These are phyloP conservation scores for Didymella sp. DNA, from an alignment of 2,329 filamentous ascomycete genomes.

Conservation along the genomic window DNA sequence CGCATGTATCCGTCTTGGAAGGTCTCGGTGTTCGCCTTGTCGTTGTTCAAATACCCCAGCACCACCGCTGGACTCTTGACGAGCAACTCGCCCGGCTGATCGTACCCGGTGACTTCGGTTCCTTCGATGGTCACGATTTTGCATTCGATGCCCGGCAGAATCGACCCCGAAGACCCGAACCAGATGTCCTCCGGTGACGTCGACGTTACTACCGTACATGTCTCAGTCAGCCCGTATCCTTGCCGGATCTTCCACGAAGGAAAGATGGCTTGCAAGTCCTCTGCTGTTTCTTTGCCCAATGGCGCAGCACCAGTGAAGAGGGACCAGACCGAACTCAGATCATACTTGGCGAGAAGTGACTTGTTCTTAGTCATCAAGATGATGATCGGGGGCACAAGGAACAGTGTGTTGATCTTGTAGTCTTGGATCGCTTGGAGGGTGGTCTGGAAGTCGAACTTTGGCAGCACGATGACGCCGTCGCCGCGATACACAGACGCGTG, in stretches of 20 bases:
- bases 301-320: conserved; percentile 82
- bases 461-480: conserved; percentile 74
- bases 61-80: conserved; percentile 74
- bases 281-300: conserved; percentile 73
- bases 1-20: conserved; percentile 80
- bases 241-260: conserved; percentile 72
- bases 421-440: conserved; percentile 70
- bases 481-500: conserved; percentile 72
- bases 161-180: conserved; percentile 73
- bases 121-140: conserved; percentile 74
- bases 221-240: conserved; percentile 83
- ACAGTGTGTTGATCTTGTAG: conserved; percentile 72
- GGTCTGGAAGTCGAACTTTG: conserved; percentile 75
- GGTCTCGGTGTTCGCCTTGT: conserved; percentile 80
- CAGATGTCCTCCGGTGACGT: conserved; percentile 69
- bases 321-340: conserved; percentile 70
- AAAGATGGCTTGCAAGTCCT: conserved; percentile 67
- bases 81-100: conserved; percentile 80
- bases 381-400: conserved; percentile 81
- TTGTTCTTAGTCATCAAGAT: conserved; percentile 75
- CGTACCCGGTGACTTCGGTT: conserved; percentile 71
- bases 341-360: conserved; percentile 68
- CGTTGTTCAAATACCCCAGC: conserved; percentile 86
- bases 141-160: conserved; percentile 69
- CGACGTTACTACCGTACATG: conserved; percentile 70